Conservation (phyloP, 1,284 basidiomycete genomes). For the Takashimella koratensis region DNA sequence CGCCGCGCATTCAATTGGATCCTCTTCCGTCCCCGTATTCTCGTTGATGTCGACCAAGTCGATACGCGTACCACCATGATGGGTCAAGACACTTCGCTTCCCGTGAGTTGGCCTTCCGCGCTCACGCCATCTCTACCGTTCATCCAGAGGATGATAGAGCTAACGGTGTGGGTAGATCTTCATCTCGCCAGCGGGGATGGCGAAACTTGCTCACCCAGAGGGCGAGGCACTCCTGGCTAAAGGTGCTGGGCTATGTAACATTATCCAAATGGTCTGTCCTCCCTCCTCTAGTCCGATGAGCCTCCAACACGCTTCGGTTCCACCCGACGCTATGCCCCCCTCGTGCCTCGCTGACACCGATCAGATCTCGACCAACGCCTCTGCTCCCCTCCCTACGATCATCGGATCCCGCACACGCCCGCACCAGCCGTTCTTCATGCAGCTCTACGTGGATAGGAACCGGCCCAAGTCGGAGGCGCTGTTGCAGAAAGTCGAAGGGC, state of each 20-base stretch:
- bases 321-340: no score
- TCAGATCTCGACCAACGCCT: slow-evolving; percentile 49
- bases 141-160: neutral
- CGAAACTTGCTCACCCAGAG: slow-evolving; percentile 44
- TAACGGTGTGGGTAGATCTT: slow-evolving; percentile 30
- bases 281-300: neutral
- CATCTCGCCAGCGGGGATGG: slow-evolving; percentile 50
- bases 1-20: slow-evolving; percentile 42
- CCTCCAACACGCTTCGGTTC: no score
- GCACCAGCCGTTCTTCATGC: slow-evolving; percentile 48
- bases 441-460: slow-evolving; percentile 49
- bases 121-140: neutral
- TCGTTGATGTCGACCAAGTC: slow-evolving; percentile 41
- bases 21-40: slow-evolving; percentile 46
- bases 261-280: slow-evolving; percentile 46
- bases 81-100: slow-evolving; percentile 38
- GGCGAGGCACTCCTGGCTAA: slow-evolving; percentile 43
- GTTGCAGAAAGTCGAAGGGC: slow-evolving; percentile 33
- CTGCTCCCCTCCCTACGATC: slow-evolving; percentile 43
- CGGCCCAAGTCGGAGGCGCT: slow-evolving; percentile 43
- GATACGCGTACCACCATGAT: slow-evolving; percentile 43
- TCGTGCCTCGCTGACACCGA: no score
- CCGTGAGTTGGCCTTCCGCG: slow-evolving; percentile 16
- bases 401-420: slow-evolving; percentile 25
- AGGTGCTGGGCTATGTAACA: slow-evolving; percentile 40